Conservation (phyloP, 2,329 filamentous ascomycete species). For the Harringtonia lauricola region DNA sequence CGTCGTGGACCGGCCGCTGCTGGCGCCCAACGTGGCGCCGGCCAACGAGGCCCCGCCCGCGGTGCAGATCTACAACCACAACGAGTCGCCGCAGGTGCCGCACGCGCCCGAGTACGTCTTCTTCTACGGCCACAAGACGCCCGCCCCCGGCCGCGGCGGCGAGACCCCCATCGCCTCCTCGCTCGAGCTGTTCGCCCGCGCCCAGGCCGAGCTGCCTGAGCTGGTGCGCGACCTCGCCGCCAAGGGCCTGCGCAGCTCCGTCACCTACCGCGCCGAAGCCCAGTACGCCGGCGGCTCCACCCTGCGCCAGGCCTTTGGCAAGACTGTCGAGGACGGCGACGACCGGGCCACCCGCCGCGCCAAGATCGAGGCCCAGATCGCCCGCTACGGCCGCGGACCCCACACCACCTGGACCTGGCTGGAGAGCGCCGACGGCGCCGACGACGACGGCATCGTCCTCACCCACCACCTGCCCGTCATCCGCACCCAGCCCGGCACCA, state of each 20-base stretch:
- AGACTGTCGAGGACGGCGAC: slow-evolving; percentile 12
- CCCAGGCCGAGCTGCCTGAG: slow-evolving; percentile 12
- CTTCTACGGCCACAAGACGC: slow-evolving; percentile 15
- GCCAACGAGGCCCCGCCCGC: slow-evolving; percentile 18
- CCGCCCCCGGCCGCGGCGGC: slow-evolving; percentile 14
- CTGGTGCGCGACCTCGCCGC: slow-evolving; percentile 13
- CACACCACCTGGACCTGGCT: too few relatives aligned
- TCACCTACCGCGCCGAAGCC: background rate
- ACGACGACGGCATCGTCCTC: slow-evolving; percentile 14
- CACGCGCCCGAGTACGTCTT: slow-evolving; percentile 17
- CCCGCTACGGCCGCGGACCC: too few relatives aligned
- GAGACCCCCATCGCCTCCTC: slow-evolving; percentile 17
- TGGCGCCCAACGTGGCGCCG: slow-evolving; percentile 16
- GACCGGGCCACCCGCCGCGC: too few relatives aligned
- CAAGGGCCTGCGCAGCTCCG: slow-evolving; percentile 7
- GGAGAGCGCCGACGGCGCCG: slow-evolving; percentile 11
- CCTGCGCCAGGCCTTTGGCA: slow-evolving; percentile 14
- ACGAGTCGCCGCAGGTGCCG: slow-evolving; percentile 16
- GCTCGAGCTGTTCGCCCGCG: slow-evolving; percentile 12
- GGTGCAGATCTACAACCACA: slow-evolving; percentile 15
- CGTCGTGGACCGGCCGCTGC: slow-evolving; percentile 14
- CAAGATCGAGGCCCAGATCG: too few relatives aligned
- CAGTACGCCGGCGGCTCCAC: slow-evolving; percentile 14
- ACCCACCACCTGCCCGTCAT: slow-evolving; percentile 15
- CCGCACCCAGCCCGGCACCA: slow-evolving; percentile 12